phyloP scores from a whole-genome alignment of 2,329 filamentous ascomycete species.

The Ceratocystis cubensis region DNA sequence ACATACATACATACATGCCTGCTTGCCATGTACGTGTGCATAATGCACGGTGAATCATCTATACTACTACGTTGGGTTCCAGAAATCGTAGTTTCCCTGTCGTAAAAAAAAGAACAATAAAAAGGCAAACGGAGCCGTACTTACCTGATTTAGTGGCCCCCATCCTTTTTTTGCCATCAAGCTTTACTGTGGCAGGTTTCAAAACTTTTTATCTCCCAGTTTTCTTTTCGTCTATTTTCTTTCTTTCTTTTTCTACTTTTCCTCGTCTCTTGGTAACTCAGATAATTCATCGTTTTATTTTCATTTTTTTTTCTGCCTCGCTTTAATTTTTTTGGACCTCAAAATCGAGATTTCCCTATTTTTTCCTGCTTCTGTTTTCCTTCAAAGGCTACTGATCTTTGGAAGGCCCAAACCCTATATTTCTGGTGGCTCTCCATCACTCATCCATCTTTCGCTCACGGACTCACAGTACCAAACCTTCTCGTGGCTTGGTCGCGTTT shows the following conservation, averaged over 20 bases:
- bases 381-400: not conserved
- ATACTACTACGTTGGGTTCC: not conserved
- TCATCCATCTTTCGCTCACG: not conserved
- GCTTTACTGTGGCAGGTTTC: not conserved
- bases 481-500: not conserved
- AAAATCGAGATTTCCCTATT: not conserved
- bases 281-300: not conserved
- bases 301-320: constrained; percentile 6
- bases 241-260: not conserved
- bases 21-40: not conserved
- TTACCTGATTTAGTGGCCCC: not conserved
- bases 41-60: constrained; percentile 7
- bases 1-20: not conserved
- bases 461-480: not conserved
- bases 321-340: not conserved
- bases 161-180: not conserved
- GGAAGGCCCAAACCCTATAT: constrained; percentile 3
- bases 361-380: not conserved
- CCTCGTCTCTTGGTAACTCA: not conserved
- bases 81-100: not conserved
- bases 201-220: not conserved
- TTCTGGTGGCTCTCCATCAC: not conserved
- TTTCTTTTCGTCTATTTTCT: not conserved
- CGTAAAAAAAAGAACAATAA: not conserved
- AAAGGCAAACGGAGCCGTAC: not conserved